Conservation (phyloP, 176 grass and related monocot genomes). For the Secale cereale region DNA sequence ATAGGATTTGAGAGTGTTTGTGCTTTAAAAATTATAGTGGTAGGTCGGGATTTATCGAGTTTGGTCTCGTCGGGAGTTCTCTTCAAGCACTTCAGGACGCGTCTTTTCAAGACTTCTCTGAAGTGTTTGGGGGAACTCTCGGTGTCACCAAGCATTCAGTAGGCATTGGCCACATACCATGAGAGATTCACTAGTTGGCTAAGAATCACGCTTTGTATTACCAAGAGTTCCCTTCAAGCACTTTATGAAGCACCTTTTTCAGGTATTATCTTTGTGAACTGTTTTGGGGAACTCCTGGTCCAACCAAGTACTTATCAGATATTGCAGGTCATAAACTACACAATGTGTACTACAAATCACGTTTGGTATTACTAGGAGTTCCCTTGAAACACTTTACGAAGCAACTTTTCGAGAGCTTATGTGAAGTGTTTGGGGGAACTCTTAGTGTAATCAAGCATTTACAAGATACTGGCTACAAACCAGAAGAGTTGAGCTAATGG, state of each 20-base stretch:
- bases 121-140: slow-evolving; percentile 69
- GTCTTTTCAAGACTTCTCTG: background rate
- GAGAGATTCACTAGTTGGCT: background rate
- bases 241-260: background rate
- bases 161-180: background rate
- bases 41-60: background rate
- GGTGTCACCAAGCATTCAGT: slow-evolving; percentile 10
- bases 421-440: slow-evolving; percentile 77
- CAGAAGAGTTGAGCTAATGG: background rate
- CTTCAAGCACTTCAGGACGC: slow-evolving; percentile 36
- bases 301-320: background rate
- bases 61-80: slow-evolving; percentile 16
- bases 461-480: background rate
- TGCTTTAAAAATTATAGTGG: background rate
- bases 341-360: background rate
- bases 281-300: slow-evolving; percentile 41
- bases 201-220: slow-evolving; percentile 14
- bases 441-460: slow-evolving; percentile 24
- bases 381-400: slow-evolving; percentile 36
- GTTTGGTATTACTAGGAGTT: slow-evolving; percentile 28
- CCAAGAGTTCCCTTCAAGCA: slow-evolving; percentile 34
- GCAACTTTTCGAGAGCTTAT: background rate
- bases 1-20: background rate
- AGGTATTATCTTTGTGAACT: slow-evolving; percentile 17
- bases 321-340: background rate